These are phyloP conservation scores for Volvox carteri DNA, from an alignment of 163 green algal species.

Conservation along the genomic window DNA sequence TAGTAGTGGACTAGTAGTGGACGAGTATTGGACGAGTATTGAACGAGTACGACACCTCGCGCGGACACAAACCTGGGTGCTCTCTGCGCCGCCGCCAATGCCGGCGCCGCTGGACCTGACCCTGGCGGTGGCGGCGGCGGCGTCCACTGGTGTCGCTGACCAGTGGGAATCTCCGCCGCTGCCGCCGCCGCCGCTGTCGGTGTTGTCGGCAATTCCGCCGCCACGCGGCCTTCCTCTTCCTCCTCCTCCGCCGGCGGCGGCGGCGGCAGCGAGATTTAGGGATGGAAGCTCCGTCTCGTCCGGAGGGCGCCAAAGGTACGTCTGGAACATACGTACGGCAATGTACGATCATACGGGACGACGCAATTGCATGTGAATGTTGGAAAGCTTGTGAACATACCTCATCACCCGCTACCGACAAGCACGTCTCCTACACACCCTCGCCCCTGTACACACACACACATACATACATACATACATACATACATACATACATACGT, in stretches of 20 bases:
- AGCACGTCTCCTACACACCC: background rate
- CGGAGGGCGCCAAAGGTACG: constrained; percentile 2
- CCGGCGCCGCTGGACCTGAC: background rate
- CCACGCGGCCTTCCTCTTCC: background rate
- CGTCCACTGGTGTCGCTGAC: background rate
- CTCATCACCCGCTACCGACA: too few relatives aligned
- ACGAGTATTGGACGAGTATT: too few relatives aligned
- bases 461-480: background rate
- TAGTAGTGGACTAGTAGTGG: too few relatives aligned
- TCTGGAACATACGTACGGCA: background rate
- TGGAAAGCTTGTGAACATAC: too few relatives aligned
- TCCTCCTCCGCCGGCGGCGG: background rate
- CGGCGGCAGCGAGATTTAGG: background rate
- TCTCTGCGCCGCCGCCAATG: background rate
- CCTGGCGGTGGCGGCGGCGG: background rate
- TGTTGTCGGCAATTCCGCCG: background rate
- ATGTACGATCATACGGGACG: background rate
- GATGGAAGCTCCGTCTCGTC: background rate
- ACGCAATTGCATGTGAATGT: background rate
- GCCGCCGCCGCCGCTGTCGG: background rate
- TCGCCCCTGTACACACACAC: background rate
- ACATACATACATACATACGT: background rate
- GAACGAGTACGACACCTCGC: too few relatives aligned
- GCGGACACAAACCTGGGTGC: background rate
- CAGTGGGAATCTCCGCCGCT: background rate